Evolutionary conservation across 1,284 basidiomycete genomes (phyloP).

Genomic region (Hymenochaete sp.): DNA sequence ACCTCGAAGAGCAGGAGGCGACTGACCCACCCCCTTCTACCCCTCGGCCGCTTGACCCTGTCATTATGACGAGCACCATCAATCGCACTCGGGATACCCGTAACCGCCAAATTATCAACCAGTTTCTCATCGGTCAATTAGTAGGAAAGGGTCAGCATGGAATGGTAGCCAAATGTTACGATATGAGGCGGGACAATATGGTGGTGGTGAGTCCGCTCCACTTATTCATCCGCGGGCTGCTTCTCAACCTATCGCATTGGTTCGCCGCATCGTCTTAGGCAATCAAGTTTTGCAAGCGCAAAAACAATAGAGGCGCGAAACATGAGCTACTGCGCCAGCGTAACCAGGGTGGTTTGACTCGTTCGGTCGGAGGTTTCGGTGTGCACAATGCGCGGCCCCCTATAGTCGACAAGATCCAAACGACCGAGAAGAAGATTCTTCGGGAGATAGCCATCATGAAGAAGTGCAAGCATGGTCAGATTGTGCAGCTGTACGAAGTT

Average conservation of each 20-base stretch:
- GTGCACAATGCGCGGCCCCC: constrained; percentile 25
- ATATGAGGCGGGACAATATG: constrained; percentile 36
- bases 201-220: constrained; percentile 30
- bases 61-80: constrained; percentile 54
- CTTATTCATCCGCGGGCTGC: too few relatives aligned
- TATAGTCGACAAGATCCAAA: constrained; percentile 55
- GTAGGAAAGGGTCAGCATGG: constrained; percentile 81
- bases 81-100: constrained; percentile 27
- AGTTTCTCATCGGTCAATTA: constrained; percentile 61
- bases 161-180: constrained; percentile 65
- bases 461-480: constrained; percentile 85
- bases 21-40: too few relatives aligned
- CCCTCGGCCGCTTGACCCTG: constrained; percentile 36
- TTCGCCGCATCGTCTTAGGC: constrained; percentile 40
- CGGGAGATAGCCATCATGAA: constrained; percentile 98
- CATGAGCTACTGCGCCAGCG: constrained; percentile 50
- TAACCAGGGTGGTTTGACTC: constrained; percentile 21
- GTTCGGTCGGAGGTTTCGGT: constrained; percentile 33
- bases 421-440: constrained; percentile 73
- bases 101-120: constrained; percentile 58
- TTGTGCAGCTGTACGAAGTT: constrained; percentile 89
- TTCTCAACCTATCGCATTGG: not conserved
- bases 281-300: constrained; percentile 67
- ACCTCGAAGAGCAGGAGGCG: too few relatives aligned
- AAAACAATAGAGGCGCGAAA: constrained; percentile 45